A percentile compares a stretch with the other conserved stretches of the same genome.
phyloP scores from a whole-genome alignment of 2,329 filamentous ascomycete genomes.

The Hortaea werneckii region DNA sequence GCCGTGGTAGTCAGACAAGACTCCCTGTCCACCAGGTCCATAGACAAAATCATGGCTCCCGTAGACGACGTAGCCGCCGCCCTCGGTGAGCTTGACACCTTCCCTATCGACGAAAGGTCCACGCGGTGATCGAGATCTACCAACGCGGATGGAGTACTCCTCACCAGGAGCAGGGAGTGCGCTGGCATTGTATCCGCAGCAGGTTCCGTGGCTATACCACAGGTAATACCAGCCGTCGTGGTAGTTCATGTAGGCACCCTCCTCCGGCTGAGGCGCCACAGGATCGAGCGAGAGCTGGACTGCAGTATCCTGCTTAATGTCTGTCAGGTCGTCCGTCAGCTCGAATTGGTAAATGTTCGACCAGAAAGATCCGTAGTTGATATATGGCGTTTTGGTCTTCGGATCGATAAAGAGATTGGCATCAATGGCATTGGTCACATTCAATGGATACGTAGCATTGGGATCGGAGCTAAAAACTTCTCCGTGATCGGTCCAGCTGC shows the following conservation, averaged over 20 bases:
- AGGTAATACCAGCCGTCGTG: slow-evolving; percentile 52
- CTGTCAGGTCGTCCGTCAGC: slow-evolving; percentile 33
- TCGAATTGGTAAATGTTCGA: slow-evolving; percentile 50
- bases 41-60: slow-evolving; percentile 51
- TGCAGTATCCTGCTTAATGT: slow-evolving; percentile 22
- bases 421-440: slow-evolving; percentile 44
- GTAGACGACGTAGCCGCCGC: slow-evolving; percentile 53
- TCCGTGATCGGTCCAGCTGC: slow-evolving; percentile 52
- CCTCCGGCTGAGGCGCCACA: slow-evolving; percentile 2
- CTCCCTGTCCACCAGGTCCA: slow-evolving; percentile 55
- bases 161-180: slow-evolving; percentile 41
- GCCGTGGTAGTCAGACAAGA: slow-evolving; percentile 15
- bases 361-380: slow-evolving; percentile 63
- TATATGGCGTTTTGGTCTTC: slow-evolving; percentile 32
- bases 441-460: slow-evolving; percentile 31
- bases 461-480: slow-evolving; percentile 35
- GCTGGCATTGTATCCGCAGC: slow-evolving; percentile 48
- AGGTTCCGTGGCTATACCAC: slow-evolving; percentile 52
- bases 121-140: slow-evolving; percentile 45
- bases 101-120: slow-evolving; percentile 35
- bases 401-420: slow-evolving; percentile 32
- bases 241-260: slow-evolving; percentile 34
- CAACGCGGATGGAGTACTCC: slow-evolving; percentile 60
- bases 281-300: slow-evolving; percentile 3
- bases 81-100: slow-evolving; percentile 43